Base-by-base conservation (phyloP, 495 filamentous ascomycete species). In the Schizothecium vesticola region DNA sequence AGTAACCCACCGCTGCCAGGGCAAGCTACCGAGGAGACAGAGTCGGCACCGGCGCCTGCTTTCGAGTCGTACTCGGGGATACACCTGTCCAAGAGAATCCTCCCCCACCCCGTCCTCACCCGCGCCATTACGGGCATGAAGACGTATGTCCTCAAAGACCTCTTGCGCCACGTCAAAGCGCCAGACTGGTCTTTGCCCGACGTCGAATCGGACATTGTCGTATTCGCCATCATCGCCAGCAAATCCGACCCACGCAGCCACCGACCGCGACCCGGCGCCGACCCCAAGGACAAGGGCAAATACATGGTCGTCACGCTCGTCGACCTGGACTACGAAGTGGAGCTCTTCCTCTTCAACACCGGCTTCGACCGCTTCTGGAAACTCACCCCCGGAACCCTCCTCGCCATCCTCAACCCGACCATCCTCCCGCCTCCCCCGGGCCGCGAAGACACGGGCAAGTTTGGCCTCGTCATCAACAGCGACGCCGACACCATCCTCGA, bases 331-430 rank as follows among this genome's bases (percentile, higher is more conserved):
- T 98, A 90, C 90, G 92, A 96, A 55, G 77, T 98, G 24, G 93
- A 97, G 66, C 86, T 97, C 26, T 97, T 90, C 73, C 87, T 99
- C 29, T 99, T 99, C 75, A 92, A 91, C 73, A 87, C 90, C 0
- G 96, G 91, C 21, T 98, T 97, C 74, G 89, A 92, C 5, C 88
- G 89, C 55, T 97, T 92, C 81, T 97, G 94, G 88, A 93, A 96
- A 73, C 82, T 98, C 5, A 87, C 89, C 0, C 86, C 91, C 3
- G 95, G 96, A 23, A 96, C 91, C 0, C 82, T 98, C 3, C 83
- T 99, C 63, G 95, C 96, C 9, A 90, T 99, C 43, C 82, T 99
- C n/a, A 99, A 98, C 71, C 95, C 96, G 0, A 88, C 79, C 3
- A 90, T 98, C 71, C 89, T 99, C 86, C 92, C 94, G 10, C 96